Conservation (phyloP, 2,329 filamentous ascomycete genomes). For the Fusarium sp. region DNA sequence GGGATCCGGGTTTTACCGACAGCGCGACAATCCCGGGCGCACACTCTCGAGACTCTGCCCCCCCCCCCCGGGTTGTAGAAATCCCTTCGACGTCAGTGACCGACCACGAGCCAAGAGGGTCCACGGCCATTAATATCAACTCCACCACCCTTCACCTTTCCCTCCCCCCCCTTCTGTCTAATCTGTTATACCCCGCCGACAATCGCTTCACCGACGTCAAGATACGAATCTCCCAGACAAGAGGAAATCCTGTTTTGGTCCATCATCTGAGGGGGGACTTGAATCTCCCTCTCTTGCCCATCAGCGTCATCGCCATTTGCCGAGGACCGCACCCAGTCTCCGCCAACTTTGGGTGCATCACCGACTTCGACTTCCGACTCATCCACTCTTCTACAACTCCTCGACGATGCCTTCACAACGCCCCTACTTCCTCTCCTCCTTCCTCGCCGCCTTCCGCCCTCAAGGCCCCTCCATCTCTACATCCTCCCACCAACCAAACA, state of each 20-base stretch:
- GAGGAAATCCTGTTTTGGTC: background rate
- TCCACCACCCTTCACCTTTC: slow-evolving; percentile 9
- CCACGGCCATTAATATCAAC: background rate
- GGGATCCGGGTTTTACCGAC: slow-evolving; percentile 43
- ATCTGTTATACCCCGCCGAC: background rate
- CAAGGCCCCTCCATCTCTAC: slow-evolving; percentile 54
- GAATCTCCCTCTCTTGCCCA: slow-evolving; percentile 5
- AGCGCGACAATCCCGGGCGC: slow-evolving; percentile 3
- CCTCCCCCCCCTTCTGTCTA: background rate
- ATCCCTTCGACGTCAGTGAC: slow-evolving; percentile 41
- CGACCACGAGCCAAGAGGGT: slow-evolving; percentile 15
- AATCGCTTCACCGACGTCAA: slow-evolving; percentile 8
- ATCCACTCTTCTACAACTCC: background rate
- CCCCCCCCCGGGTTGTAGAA: slow-evolving; percentile 14
- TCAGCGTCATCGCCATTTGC: slow-evolving; percentile 3
- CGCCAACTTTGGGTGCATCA: background rate
- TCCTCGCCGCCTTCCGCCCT: slow-evolving; percentile 65
- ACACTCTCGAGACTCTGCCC: background rate
- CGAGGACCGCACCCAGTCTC: slow-evolving; percentile 3
- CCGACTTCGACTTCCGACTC: background rate
- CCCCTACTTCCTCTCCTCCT: slow-evolving; percentile 67
- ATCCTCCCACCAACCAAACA: slow-evolving; percentile 49
- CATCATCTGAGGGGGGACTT: background rate
- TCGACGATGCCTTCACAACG: slow-evolving; percentile 63
- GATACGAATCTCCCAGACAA: background rate